phyloP scores from a whole-genome alignment of 2,329 filamentous ascomycete genomes.

The Knufia petricola region DNA sequence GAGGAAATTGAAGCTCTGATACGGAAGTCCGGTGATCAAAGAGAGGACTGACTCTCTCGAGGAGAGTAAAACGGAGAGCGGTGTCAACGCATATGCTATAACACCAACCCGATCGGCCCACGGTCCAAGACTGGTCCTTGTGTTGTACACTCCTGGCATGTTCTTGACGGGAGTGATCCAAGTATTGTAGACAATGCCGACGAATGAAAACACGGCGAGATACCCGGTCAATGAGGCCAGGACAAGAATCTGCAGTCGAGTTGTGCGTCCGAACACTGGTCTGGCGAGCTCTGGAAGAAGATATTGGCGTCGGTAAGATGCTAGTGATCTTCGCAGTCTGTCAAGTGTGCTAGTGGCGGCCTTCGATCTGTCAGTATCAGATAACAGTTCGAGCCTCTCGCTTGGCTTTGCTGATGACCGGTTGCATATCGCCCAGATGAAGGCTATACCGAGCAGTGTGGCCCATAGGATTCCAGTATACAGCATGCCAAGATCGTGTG shows the following conservation, averaged over 20 bases:
- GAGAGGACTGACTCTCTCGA: constrained; percentile 62
- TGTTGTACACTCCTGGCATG: constrained; percentile 49
- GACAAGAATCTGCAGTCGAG: constrained; percentile 56
- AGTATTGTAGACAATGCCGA: constrained; percentile 57
- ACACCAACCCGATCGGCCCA: constrained; percentile 61
- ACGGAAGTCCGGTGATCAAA: constrained; percentile 61
- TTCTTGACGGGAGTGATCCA: constrained; percentile 62
- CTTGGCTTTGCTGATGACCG: background rate
- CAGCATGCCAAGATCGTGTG: constrained; percentile 46
- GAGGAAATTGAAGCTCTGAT: constrained; percentile 68
- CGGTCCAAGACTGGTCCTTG: constrained; percentile 54
- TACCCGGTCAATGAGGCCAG: constrained; percentile 51
- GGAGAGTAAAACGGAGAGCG: constrained; percentile 57
- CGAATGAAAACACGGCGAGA: constrained; percentile 57
- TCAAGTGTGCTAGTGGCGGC: constrained; percentile 7
- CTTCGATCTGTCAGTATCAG: background rate
- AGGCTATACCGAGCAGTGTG: constrained; percentile 40
- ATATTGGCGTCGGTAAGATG: constrained; percentile 38
- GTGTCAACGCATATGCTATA: constrained; percentile 64
- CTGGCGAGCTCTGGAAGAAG: constrained; percentile 53
- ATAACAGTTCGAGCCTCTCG: background rate
- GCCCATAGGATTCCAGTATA: constrained; percentile 51
- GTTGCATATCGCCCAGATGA: constrained; percentile 32
- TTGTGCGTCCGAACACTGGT: constrained; percentile 56
- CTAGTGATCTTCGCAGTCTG: constrained; percentile 31